Percentiles rank a stretch among this genome's conserved stretches.
Evolutionary conservation across 805 yeast species (phyloP).

Genomic region (Vanderwaltozyma yarrowii): DNA sequence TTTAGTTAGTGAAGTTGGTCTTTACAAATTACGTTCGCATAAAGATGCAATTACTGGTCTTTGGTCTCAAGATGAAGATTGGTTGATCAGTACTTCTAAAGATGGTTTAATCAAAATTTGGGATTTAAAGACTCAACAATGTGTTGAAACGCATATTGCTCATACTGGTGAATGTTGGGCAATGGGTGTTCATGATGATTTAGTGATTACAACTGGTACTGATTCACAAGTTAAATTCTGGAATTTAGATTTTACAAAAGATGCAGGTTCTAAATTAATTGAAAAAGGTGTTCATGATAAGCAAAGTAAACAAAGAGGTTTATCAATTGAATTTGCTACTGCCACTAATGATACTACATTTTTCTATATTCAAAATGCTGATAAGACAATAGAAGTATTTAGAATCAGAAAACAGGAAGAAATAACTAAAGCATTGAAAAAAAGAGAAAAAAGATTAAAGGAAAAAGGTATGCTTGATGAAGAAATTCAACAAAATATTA

Average conservation of each 20-base stretch:
- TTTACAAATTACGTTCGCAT: slow-evolving; percentile 80
- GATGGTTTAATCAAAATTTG: slow-evolving; percentile 90
- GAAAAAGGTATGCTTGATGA: slow-evolving; percentile 59
- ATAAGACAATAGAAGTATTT: slow-evolving; percentile 70
- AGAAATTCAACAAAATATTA: slow-evolving; percentile 45
- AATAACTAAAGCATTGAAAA: slow-evolving; percentile 61
- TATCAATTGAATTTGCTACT: slow-evolving; percentile 41
- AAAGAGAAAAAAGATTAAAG: slow-evolving; percentile 64
- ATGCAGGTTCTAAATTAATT: slow-evolving; percentile 35
- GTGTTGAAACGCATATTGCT: slow-evolving; percentile 90
- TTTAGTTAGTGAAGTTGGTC: slow-evolving; percentile 82
- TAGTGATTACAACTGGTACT: slow-evolving; percentile 63
- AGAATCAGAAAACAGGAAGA: slow-evolving; percentile 70
- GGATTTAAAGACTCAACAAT: slow-evolving; percentile 84
- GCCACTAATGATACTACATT: slow-evolving; percentile 26
- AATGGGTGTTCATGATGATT: slow-evolving; percentile 39
- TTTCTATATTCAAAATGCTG: slow-evolving; percentile 68
- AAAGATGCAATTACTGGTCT: slow-evolving; percentile 80
- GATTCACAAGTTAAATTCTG: slow-evolving; percentile 80
- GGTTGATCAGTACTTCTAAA: slow-evolving; percentile 67
- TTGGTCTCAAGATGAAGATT: slow-evolving; percentile 52
- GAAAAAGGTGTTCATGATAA: slow-evolving; percentile 64
- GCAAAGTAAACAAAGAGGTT: slow-evolving; percentile 64
- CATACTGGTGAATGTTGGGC: slow-evolving; percentile 94
- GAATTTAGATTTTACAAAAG: slow-evolving; percentile 52